Evolutionary conservation across 768 basidiomycete species (phyloP).

Genomic region (Cyclocybe cylindracea): DNA sequence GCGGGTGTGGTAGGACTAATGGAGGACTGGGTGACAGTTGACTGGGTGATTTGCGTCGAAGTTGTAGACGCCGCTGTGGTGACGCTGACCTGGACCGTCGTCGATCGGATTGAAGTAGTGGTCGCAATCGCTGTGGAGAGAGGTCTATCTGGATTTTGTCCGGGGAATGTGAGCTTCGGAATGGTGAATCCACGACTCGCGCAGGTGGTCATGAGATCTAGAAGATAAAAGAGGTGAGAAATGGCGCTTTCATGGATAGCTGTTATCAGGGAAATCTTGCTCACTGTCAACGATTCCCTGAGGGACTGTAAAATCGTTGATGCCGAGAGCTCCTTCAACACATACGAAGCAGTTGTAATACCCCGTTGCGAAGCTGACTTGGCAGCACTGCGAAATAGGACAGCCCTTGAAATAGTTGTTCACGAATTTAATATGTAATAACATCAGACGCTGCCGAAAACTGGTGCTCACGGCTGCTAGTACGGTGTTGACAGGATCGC

Average conservation of each 20-base stretch:
- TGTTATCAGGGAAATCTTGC: slow-evolving; percentile 6
- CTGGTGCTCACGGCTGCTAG: slow-evolving; percentile 18
- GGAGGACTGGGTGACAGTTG: not conserved
- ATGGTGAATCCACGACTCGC: slow-evolving; percentile 16
- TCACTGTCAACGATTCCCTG: slow-evolving; percentile 38
- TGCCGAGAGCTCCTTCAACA: slow-evolving; percentile 27
- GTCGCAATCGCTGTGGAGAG: slow-evolving; percentile 11
- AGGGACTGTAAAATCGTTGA: slow-evolving; percentile 28
- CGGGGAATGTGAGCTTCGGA: slow-evolving; percentile 31
- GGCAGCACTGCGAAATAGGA: slow-evolving; percentile 35
- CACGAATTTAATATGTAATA: not conserved
- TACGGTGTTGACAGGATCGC: slow-evolving; percentile 25
- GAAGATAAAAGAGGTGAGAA: no score
- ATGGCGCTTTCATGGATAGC: not conserved
- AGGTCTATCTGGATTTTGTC: slow-evolving; percentile 29
- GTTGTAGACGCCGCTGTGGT: not conserved
- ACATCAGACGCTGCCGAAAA: not conserved
- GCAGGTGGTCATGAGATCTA: slow-evolving; percentile 17
- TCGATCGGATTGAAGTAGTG: no score
- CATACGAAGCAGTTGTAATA: slow-evolving; percentile 47
- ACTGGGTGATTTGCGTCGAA: not conserved
- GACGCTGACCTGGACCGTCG: no score
- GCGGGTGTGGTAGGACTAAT: not conserved
- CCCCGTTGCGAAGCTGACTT: slow-evolving; percentile 33
- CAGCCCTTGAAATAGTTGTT: slow-evolving; percentile 23